Base-by-base conservation (phyloP, 768 basidiomycete species). In the Leccinellum luteum region DNA sequence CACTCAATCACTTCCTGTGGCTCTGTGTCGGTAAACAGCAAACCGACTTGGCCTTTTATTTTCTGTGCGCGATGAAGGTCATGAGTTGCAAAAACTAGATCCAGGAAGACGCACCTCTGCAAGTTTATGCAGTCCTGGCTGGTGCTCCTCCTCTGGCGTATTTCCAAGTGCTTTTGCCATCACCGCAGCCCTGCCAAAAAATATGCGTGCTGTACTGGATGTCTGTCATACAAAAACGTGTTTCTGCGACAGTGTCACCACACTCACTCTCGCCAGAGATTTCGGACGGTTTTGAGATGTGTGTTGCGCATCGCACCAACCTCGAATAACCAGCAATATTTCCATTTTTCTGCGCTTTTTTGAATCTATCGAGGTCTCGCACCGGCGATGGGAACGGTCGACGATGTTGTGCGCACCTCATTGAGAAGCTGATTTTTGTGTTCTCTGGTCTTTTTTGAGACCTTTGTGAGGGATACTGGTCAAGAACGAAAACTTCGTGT, bases 151-250 rank as follows among this genome's bases (percentile, higher is more conserved):
- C 71, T 91, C 95, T 41, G 82, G 80, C 6, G 92, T 90, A 41
- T 85, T 83, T 4, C 97, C 97, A 15, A 99, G 80, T 43, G 94
- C 96, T 72, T 96, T 98, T 25, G 93, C 92, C 92, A 99, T 96
- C 27, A 99, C 92, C 10, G 87, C 85, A 47, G 84, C 83, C 66
- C 86, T 81, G 15, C 90, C 92, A 76, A 95, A 92, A 73, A 94
- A 95, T 74, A 96, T 85, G 64, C 94, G 85, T 54, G 92, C 94
- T 60, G 92, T 85, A 60, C 65, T 63, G 44, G 23, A 32, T 51
- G 6, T 12, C 27, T 15, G 51, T 60, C 51, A 69, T 60, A 54
- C 17, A 41, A 52, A 52, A 44, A 27, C 0, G 30, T 6, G 41
- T 48, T n/a, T 17, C 15, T 23, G 38, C 23, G 19, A 51, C 21